A percentile compares a stretch with the other conserved stretches of the same genome.
These are phyloP conservation scores for Penicillium maclennaniae DNA, from an alignment of 495 filamentous ascomycete species.

Conservation along the genomic window DNA sequence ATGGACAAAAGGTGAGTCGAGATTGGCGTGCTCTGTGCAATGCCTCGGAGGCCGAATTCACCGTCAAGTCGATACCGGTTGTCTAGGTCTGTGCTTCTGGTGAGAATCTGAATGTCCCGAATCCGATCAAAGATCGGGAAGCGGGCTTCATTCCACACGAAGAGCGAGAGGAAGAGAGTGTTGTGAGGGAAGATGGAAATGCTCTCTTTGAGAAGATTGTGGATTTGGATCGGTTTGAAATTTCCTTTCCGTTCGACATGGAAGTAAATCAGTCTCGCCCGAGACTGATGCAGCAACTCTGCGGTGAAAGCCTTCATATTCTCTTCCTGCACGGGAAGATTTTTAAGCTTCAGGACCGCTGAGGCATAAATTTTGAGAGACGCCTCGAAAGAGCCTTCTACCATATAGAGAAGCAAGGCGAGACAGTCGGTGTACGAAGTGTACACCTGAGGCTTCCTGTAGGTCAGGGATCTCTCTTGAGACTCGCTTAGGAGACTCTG, in stretches of 20 bases:
- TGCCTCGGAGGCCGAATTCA: background rate
- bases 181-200: conserved; percentile 67
- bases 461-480: conserved; percentile 54
- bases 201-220: conserved; percentile 54
- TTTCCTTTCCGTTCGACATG: conserved; percentile 54
- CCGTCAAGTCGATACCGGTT: background rate
- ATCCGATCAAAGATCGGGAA: conserved; percentile 71
- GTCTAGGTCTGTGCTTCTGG: background rate
- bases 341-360: conserved; percentile 39
- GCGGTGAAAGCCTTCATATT: conserved; percentile 30
- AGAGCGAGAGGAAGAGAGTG: conserved; percentile 69
- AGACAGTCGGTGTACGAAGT: conserved; percentile 56
- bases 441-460: conserved; percentile 40
- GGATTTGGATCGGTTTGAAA: conserved; percentile 62
- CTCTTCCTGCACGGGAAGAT: conserved; percentile 29
- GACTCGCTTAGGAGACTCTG: conserved; percentile 49
- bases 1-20: conserved; percentile 60
- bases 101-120: conserved; percentile 40
- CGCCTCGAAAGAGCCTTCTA: conserved; percentile 25
- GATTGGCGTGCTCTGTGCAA: conserved; percentile 37
- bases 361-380: conserved; percentile 49
- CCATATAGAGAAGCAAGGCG: conserved; percentile 62
- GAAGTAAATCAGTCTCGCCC: conserved; percentile 63
- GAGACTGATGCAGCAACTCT: conserved; percentile 63
- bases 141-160: conserved; percentile 64